phyloP scores from a whole-genome alignment of 164 flowering plant genomes.

The Annona cherimola region DNA sequence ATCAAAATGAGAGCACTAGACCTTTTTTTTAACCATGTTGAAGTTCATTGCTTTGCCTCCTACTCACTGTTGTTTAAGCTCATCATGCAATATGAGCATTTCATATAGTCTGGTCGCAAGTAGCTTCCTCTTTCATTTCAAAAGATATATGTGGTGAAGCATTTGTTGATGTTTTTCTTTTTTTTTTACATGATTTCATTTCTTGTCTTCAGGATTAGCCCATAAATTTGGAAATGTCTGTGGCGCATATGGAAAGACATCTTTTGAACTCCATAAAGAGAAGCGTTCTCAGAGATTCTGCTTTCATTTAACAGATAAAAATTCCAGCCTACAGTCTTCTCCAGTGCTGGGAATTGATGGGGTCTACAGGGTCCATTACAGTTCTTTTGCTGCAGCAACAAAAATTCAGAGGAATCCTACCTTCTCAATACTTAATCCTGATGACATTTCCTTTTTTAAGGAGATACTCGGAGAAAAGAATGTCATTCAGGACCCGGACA shows the following conservation, averaged over 20 bases:
- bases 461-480: conserved; percentile 64
- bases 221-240: neutral
- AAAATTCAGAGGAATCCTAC: conserved; percentile 42
- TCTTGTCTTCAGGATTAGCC: conserved; percentile 7
- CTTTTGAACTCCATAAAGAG: conserved; percentile 8
- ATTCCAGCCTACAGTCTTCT: neutral
- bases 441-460: conserved; percentile 59
- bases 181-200: neutral
- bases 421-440: conserved; percentile 51
- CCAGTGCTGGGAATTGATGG: neutral
- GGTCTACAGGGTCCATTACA: conserved; percentile 14
- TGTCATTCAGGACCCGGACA: conserved; percentile 78
- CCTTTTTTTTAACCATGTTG: too few species aligned
- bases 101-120: too few species aligned
- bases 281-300: neutral
- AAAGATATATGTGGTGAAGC: neutral
- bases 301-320: neutral
- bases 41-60: too few species aligned
- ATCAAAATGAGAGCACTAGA: too few species aligned
- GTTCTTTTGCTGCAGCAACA: conserved; percentile 43
- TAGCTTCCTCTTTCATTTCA: neutral
- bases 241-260: neutral
- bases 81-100: too few species aligned
- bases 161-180: neutral
- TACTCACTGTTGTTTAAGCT: too few species aligned